Percentiles rank a stretch among this genome's conserved stretches.
Evolutionary conservation across 2,329 filamentous ascomycete species (phyloP).

Genomic region (Amphichorda felina): DNA sequence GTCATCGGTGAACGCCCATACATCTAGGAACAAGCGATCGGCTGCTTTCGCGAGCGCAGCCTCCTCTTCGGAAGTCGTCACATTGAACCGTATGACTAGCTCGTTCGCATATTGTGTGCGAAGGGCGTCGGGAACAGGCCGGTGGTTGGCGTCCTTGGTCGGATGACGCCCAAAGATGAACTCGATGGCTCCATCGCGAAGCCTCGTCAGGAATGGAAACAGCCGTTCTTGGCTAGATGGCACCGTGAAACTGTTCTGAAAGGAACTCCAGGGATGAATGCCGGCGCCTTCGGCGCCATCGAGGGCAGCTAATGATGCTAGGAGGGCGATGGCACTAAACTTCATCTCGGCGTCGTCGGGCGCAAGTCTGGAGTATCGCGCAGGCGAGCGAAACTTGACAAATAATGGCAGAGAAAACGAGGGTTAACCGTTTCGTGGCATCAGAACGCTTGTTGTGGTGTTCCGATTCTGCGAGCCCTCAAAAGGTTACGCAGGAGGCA

Average conservation of each 20-base stretch:
- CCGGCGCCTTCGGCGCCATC: constrained; percentile 15
- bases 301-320: constrained; percentile 13
- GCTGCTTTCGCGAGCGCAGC: constrained; percentile 60
- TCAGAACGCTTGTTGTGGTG: too few relatives aligned
- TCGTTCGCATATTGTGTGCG: constrained; percentile 57
- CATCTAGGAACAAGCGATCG: constrained; percentile 68
- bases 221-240: constrained; percentile 9
- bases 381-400: too few relatives aligned
- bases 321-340: constrained; percentile 6
- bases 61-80: constrained; percentile 58
- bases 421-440: too few relatives aligned
- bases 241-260: constrained; percentile 9
- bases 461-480: too few relatives aligned
- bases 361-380: background rate
- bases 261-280: constrained; percentile 12
- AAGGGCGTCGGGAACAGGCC: constrained; percentile 16
- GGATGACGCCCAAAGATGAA: constrained; percentile 35
- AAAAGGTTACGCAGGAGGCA: too few relatives aligned
- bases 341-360: constrained; percentile 10
- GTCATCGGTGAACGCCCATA: constrained; percentile 75
- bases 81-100: constrained; percentile 80
- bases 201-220: constrained; percentile 36
- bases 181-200: constrained; percentile 37
- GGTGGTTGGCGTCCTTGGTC: constrained; percentile 13
- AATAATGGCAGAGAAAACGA: background rate